Base-by-base conservation (phyloP, 345 rosid species). In the Brassica nigra region DNA sequence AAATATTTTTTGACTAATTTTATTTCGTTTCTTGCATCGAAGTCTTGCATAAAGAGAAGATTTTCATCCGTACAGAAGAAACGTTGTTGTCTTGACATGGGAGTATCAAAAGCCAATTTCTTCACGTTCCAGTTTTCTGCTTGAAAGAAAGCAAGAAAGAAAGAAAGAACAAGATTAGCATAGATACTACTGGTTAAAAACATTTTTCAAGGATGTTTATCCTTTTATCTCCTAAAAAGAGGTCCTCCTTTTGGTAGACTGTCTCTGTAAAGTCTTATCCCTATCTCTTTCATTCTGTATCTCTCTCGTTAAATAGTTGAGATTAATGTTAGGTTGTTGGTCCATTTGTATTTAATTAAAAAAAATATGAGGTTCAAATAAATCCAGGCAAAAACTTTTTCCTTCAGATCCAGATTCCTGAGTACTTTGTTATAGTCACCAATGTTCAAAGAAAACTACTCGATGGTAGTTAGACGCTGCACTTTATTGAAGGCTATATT, bases 251-350 rank as follows among this genome's bases (percentile, higher is more conserved):
- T 11, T 15, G 55, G 62, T 58, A 79, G 63, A 67, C 58, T 44
- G 59, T 68, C 70, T 44, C 34, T 80, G 71, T 80, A 74, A 74
- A 80, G 78, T 74, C 78, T 6, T 47, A n/a, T 14, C 23, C 6
- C 31, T 36, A 4, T 66, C 54, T 34, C 37, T 36, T 47, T 63
- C 36, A 1, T 14, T 42, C 12, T 33, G 62, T 23, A 6, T 68
- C 78, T 66, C 63, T 47, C 39, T 68, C 49, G 66, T 74, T 68
- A 68, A 66, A 62, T 80, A 69, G 79, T 49, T 74, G 79, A 80
- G 79, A 68, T 74, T 74, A 74, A 73, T 61, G 71, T 74, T 54
- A 67, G 79, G 54, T 49, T 72, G 63, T 27, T 74, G 23, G 36
- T 68, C 78, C 42, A 44, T 79, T 67, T 79, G 78, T 74, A 68